A percentile compares a stretch with the other conserved stretches of the same genome.
These are phyloP conservation scores for Pseudoscleropodium purum DNA, from an alignment of 225 moss, liverwort and hornwort genomes.

Conservation along the genomic window DNA sequence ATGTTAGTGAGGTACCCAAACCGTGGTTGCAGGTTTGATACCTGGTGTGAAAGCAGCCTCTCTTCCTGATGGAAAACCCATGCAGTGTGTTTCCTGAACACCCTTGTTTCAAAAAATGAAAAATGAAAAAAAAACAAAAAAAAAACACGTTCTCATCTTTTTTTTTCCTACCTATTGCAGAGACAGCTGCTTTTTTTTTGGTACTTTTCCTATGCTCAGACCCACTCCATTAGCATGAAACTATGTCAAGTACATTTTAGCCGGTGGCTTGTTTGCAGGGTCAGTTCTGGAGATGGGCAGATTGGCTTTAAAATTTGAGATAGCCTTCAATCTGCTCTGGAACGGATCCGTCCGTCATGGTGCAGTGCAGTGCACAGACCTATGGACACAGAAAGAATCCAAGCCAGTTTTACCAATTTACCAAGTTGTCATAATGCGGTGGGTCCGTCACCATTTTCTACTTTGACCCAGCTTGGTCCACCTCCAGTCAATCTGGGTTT, in stretches of 20 bases:
- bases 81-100: too few species aligned
- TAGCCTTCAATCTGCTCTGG: neutral
- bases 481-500: neutral
- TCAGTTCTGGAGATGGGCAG: neutral
- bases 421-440: neutral
- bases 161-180: neutral
- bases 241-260: too few species aligned
- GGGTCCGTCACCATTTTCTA: neutral
- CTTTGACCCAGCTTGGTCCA: neutral
- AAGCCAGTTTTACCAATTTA: neutral
- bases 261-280: neutral
- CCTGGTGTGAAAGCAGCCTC: too few species aligned
- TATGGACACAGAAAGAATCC: too few species aligned
- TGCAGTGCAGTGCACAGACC: neutral
- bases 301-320: neutral
- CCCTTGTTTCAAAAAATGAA: too few species aligned
- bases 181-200: neutral
- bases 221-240: neutral
- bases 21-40: too few species aligned
- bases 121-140: too few species aligned
- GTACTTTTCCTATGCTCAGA: neutral
- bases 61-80: too few species aligned
- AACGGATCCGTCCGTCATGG: neutral
- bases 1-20: too few species aligned
- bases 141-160: neutral